Conservation (phyloP, 2,329 filamentous ascomycete species). For the Didymella pomorum region DNA sequence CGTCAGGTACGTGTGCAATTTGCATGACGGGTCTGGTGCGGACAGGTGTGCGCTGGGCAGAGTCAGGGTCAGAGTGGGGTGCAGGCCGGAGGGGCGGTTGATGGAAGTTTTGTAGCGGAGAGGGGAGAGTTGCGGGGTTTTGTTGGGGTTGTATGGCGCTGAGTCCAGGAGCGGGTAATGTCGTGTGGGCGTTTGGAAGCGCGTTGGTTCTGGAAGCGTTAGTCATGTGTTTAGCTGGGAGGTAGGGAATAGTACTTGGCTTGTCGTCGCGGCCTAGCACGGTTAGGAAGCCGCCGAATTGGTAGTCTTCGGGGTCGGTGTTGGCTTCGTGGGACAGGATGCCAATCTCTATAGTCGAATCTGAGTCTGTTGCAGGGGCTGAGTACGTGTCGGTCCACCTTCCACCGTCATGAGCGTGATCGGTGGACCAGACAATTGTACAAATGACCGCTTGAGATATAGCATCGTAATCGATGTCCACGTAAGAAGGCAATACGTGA, state of each 20-base stretch:
- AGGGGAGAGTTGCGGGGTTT: constrained; percentile 25
- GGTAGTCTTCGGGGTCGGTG: constrained; percentile 75
- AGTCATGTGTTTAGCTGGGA: constrained; percentile 3
- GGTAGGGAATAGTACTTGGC: constrained; percentile 58
- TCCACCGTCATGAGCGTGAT: constrained; percentile 18
- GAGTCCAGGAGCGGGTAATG: constrained; percentile 66
- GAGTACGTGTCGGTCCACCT: constrained; percentile 59
- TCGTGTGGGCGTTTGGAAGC: constrained; percentile 87
- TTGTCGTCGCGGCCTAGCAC: constrained; percentile 78
- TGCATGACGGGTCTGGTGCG: constrained; percentile 62
- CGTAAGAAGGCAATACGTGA: constrained; percentile 61
- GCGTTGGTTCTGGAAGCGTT: constrained; percentile 66
- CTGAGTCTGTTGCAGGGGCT: constrained; percentile 49
- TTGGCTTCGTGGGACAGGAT: constrained; percentile 73
- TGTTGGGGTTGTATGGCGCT: constrained; percentile 33
- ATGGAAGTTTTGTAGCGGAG: constrained; percentile 68
- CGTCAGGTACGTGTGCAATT: constrained; percentile 80
- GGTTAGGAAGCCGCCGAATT: constrained; percentile 78
- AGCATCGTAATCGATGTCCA: constrained; percentile 82
- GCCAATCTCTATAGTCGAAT: constrained; percentile 78
- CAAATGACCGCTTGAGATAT: constrained; percentile 71
- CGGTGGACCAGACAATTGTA: constrained; percentile 67
- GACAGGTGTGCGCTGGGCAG: constrained; percentile 63
- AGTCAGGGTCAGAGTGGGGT: constrained; percentile 80
- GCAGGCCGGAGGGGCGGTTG: constrained; percentile 77